Evolutionary conservation across 192 early-diverging fungal species (phyloP), one percentile per base, ranked within the genome.

Genomic region (Jimgerdemannia lactiflua): DNA sequence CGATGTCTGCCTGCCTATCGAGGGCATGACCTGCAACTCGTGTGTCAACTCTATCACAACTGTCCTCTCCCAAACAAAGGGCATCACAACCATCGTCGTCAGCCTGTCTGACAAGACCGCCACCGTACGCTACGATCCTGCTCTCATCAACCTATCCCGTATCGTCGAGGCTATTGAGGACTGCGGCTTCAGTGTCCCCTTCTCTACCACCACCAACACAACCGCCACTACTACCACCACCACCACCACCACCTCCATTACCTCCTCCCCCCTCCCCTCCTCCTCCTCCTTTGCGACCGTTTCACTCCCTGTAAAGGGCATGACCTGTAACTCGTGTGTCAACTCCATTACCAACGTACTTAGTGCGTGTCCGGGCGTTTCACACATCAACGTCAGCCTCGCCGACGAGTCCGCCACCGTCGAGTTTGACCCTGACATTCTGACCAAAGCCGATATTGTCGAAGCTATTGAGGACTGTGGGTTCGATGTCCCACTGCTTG

Each of bases 241-340:
- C 3, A 67, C 78, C n/a, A n/a, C n/a, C 77, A 82, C 49, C 73
- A 79, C 14, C 73, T 75, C 20, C 72, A 74, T 18, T 79, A 77
- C n/a, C 64, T 82, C 39, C 64, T 66, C 17, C 80, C 29, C 3
- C 70, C 78, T 4, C 64, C 64, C 39, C 43, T 39, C 10, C 20
- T 39, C 9, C 14, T 29, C 29, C 10, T 29, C 7, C 17, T 9
- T n/a, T n/a, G 40, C 4, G 67, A 41, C 19, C 8, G 67, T 76
- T 39, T 64, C 75, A 18, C 54, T 82, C 17, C 78, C 83, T 41
- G 80, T 96, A 49, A 78, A 85, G 1, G 97, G 97, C 7, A 92
- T 98, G 91, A 95, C 95, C 0, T 98, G 97, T 70, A 85, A 88
- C 4, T 91, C 93, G 20, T 98, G 97, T 75, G 95, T 96, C 42